Base-by-base conservation (phyloP, 192 early-diverging fungal species). In the Rhizoclosmatium globosum region DNA sequence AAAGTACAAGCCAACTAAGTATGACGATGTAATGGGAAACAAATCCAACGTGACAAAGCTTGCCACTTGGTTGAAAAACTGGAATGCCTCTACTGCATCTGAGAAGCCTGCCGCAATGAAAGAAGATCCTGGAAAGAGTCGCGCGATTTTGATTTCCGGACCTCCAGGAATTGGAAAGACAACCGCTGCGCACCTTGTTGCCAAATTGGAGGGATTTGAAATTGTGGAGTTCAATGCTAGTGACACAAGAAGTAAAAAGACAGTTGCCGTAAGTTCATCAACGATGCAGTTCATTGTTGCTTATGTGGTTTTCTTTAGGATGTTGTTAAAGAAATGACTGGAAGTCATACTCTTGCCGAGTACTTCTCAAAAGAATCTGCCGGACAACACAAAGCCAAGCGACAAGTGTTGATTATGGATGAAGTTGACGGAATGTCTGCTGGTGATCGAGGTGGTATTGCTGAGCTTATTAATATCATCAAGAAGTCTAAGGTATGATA, bases 391-490 rank as follows among this genome's bases (percentile, higher is more conserved):
- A 13, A 9, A 9, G 68, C 60, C 43, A 85, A 84, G 57, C 53
- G 72, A 64, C 81, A 84, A 43, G 89, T 97, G 0, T 82, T 99
- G 4, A 93, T 99, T 56, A 99, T 99, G 98, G 98, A 99, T 85
- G 98, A 99, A 81, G 96, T 98, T 1, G 98, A 99, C 82, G 98
- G 98, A 44, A 99, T 99, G 98, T 95, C 96, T 4, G 93, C 90
- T 47, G 97, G 97, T 31, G 98, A 99, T 82, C 90, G 97, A 47
- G 98, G 97, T 56, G 98, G 98, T 42, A 85, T 83, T 2, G 89
- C 90, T 0, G 95, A 98, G 81, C 85, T 99, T 66, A 96, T 96
- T 64, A 82, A 92, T 68, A 80, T 99, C 58, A 95, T 99, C 68
- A 97, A 95, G 79, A 96, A 93, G 68, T 92, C 95, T 3, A 89